phyloP scores from a whole-genome alignment of 257 asterid species.

The Petunia secreta region DNA sequence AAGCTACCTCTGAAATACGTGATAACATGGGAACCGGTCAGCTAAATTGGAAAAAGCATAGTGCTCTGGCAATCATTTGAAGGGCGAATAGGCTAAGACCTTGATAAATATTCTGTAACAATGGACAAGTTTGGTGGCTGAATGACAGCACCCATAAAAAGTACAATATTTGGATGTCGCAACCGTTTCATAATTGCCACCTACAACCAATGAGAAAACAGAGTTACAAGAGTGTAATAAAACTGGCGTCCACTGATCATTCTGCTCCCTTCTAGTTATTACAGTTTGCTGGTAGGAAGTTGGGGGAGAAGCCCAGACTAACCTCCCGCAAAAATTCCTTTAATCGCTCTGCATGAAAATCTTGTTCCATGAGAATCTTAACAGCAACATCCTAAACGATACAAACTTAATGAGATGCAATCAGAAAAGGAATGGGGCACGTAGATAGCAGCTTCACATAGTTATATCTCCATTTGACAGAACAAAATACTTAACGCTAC shows the following conservation, averaged over 20 bases:
- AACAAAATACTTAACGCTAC: conserved; percentile 9
- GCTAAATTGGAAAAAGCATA: conserved; percentile 8
- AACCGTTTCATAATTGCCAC: conserved; percentile 91
- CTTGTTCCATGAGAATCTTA: conserved; percentile 97
- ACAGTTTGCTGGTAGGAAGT: conserved; percentile 4
- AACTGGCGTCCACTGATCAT: background rate
- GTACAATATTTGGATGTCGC: conserved; percentile 98
- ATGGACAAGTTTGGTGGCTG: conserved; percentile 90
- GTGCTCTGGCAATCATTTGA: background rate
- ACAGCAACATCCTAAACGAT: conserved; percentile 93
- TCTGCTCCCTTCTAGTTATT: background rate
- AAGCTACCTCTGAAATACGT: conserved; percentile 77
- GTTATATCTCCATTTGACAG: conserved; percentile 10
- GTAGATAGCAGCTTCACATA: conserved; percentile 17
- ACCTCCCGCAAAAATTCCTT: conserved; percentile 91
- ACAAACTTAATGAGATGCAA: conserved; percentile 23
- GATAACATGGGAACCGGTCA: conserved; percentile 14
- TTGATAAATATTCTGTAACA: conserved; percentile 88
- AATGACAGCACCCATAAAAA: conserved; percentile 97
- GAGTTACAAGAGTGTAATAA: conserved; percentile 26
- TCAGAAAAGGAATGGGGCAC: background rate
- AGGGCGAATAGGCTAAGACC: conserved; percentile 42
- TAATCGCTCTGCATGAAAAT: conserved; percentile 67
- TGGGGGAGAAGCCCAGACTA: conserved; percentile 30
- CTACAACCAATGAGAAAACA: conserved; percentile 48